phyloP scores from a whole-genome alignment of 768 basidiomycete genomes.

The Harrya chromipes region DNA sequence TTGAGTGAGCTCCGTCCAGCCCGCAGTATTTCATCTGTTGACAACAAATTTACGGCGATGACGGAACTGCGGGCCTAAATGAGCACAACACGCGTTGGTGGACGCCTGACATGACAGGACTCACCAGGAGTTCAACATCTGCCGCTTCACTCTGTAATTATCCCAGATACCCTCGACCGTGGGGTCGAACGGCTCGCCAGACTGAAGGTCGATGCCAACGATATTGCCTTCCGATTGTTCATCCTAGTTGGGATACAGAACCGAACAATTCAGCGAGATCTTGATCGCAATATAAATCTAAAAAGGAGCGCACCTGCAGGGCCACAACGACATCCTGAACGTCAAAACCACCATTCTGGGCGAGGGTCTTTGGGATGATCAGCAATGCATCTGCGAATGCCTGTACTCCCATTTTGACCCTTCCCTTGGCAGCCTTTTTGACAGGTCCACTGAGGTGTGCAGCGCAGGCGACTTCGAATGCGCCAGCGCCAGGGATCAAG shows the following conservation, averaged over 20 bases:
- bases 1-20: slow-evolving; percentile 87
- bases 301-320: slow-evolving; percentile 60
- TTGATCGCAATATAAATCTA: slow-evolving; percentile 4
- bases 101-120: slow-evolving; percentile 25
- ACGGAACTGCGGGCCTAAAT: slow-evolving; percentile 58
- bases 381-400: slow-evolving; percentile 95
- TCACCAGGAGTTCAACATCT: slow-evolving; percentile 97
- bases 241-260: slow-evolving; percentile 50
- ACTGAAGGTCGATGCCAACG: slow-evolving; percentile 88
- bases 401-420: slow-evolving; percentile 95
- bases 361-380: slow-evolving; percentile 94
- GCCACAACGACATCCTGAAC: slow-evolving; percentile 94
- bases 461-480: slow-evolving; percentile 93
- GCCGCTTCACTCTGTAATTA: slow-evolving; percentile 97
- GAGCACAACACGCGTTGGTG: slow-evolving; percentile 20
- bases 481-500: slow-evolving; percentile 94
- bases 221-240: slow-evolving; percentile 92
- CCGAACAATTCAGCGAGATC: slow-evolving; percentile 8
- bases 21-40: slow-evolving; percentile 93
- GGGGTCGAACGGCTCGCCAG: slow-evolving; percentile 96
- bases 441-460: slow-evolving; percentile 74
- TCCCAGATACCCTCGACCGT: slow-evolving; percentile 97
- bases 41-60: slow-evolving; percentile 92
- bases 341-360: slow-evolving; percentile 94
- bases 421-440: slow-evolving; percentile 87